Percentiles rank a stretch among this genome's conserved stretches.
These are phyloP conservation scores for Cochlearia excelsa DNA, from an alignment of 345 rosid genomes.

Conservation along the genomic window DNA sequence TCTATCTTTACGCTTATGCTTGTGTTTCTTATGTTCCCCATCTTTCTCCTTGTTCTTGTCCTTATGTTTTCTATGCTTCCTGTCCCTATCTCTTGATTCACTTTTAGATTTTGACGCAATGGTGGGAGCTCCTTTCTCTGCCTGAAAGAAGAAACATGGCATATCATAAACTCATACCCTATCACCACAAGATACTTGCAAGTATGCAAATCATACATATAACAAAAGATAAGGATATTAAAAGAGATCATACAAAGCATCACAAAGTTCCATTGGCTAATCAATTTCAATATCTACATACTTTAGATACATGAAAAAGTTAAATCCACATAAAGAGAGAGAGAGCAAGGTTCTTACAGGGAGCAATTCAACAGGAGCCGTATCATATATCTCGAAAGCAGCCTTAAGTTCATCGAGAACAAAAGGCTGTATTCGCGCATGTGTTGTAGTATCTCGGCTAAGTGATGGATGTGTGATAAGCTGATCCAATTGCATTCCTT, in stretches of 20 bases:
- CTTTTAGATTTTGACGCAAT: conserved; percentile 62
- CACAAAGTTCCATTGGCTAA: conserved; percentile 1
- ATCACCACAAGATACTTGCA: conserved; percentile 14
- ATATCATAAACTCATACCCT: conserved; percentile 6
- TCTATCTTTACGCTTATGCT: conserved; percentile 77
- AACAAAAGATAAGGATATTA: not conserved
- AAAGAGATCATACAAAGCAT: conserved; percentile 6
- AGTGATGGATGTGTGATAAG: conserved; percentile 50
- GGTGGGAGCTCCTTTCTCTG: conserved; percentile 75
- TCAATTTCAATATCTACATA: not conserved
- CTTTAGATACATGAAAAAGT: not conserved
- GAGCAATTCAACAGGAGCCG: conserved; percentile 59
- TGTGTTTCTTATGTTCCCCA: conserved; percentile 84
- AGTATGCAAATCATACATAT: not conserved
- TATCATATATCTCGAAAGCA: conserved; percentile 67
- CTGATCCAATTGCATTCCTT: conserved; percentile 82
- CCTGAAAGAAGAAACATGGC: conserved; percentile 37
- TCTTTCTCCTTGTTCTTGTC: conserved; percentile 82
- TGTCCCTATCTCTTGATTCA: conserved; percentile 70
- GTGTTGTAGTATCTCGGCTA: conserved; percentile 35
- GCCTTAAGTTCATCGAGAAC: conserved; percentile 64
- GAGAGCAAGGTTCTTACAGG: conserved; percentile 40
- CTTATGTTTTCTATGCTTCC: conserved; percentile 83
- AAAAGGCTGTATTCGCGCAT: conserved; percentile 59
- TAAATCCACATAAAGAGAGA: conserved; percentile 1